Evolutionary conservation across 768 basidiomycete species (phyloP), one percentile per base, ranked within the genome.

Genomic region (Leccinum arenicola): DNA sequence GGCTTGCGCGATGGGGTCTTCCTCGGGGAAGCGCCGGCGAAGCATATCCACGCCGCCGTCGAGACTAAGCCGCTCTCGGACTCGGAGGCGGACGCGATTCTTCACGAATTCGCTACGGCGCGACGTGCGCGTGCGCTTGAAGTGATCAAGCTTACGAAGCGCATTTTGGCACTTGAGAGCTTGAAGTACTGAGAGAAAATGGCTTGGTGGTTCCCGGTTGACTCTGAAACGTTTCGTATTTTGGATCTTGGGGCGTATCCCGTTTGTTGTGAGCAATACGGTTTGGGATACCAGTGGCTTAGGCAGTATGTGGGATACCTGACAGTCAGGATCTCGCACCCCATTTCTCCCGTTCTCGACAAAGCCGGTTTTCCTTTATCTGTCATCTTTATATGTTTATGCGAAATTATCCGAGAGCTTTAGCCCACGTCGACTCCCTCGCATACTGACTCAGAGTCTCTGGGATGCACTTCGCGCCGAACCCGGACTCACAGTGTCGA

Each of bases 1-100:
- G n/a, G n/a, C n/a, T n/a, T n/a, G n/a, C n/a, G n/a, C n/a, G n/a
- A 84, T 60, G 82, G 78, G 9, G 66, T 82, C 19, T 70, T 73
- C 51, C 74, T 84, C 4, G 81, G 77, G 4, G 73, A 77, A 17
- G 75, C 65, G 6, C 66, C 84, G 45, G 66, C 68, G 15, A 67
- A 73, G 19, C 78, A 79, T 64, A 57, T 76, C 1, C 61, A 45
- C 4, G 63, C 61, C 29, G 14, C n/a, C n/a, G n/a, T 60, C 7
- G 55, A 66, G 40, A 58, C 56, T 1, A 38, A 50, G 21, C n/a
- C 63, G 1, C 25, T 54, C 15, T 17, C 58, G 6, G 63, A 62
- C n/a, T n/a, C n/a, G n/a, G n/a, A n/a, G 17, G 64, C 65, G 0
- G 77, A 80, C 49, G 64, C 47, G 31, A 63, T 73, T 23, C 67